phyloP scores from a whole-genome alignment of 1,284 basidiomycete species.

The Ustilago trichophora region DNA sequence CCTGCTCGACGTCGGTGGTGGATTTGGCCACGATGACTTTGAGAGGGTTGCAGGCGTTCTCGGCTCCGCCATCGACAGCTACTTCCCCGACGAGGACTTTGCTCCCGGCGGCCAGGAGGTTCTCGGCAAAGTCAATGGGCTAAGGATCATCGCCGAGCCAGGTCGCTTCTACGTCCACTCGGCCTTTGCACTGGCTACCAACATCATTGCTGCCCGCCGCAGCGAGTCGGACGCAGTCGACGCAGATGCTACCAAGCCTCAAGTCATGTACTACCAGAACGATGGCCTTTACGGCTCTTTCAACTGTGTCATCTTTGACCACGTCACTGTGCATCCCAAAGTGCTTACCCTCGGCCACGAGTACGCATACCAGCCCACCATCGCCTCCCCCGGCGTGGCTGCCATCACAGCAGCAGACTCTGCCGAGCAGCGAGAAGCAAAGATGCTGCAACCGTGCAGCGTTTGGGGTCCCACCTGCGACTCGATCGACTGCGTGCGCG shows the following conservation, averaged over 20 bases:
- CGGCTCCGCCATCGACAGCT: slow-evolving; percentile 76
- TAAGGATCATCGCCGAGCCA: slow-evolving; percentile 94
- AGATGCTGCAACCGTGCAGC: slow-evolving; percentile 67
- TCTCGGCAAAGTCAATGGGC: slow-evolving; percentile 69
- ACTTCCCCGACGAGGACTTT: slow-evolving; percentile 78
- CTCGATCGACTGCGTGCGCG: slow-evolving; percentile 76
- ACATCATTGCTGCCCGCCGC: slow-evolving; percentile 82
- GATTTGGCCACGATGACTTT: slow-evolving; percentile 90
- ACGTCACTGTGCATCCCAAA: slow-evolving; percentile 84
- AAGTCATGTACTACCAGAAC: slow-evolving; percentile 67
- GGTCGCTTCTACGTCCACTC: slow-evolving; percentile 92
- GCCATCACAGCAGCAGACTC: slow-evolving; percentile 6
- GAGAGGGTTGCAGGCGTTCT: slow-evolving; percentile 81
- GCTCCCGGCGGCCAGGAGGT: slow-evolving; percentile 58
- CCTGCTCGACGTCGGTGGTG: slow-evolving; percentile 92
- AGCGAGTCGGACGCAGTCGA: slow-evolving; percentile 33
- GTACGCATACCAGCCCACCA: slow-evolving; percentile 64
- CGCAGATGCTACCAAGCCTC: slow-evolving; percentile 36
- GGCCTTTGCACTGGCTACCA: slow-evolving; percentile 91
- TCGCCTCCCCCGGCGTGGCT: slow-evolving; percentile 55
- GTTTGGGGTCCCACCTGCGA: slow-evolving; percentile 82
- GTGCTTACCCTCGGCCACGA: slow-evolving; percentile 72
- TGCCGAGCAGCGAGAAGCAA: slow-evolving; percentile 54
- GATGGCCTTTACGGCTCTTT: slow-evolving; percentile 83
- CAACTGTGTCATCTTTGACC: slow-evolving; percentile 95